A percentile compares a stretch with the other conserved stretches of the same genome.
phyloP scores from a whole-genome alignment of 1,139 yeast species.

The Eremothecium sinecaudum region DNA sequence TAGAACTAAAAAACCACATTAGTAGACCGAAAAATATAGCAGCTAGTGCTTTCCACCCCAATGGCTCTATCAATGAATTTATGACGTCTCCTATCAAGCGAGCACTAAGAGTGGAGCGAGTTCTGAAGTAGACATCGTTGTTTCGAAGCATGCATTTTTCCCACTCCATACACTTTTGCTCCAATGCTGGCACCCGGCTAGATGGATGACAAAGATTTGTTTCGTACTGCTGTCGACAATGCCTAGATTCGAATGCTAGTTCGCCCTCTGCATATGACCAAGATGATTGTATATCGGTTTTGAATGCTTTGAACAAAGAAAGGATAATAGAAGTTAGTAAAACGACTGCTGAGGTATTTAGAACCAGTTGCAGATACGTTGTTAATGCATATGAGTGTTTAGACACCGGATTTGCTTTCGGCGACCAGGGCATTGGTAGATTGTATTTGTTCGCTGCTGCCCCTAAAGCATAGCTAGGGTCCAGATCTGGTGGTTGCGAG shows the following conservation, averaged over 20 bases:
- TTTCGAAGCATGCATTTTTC: conserved; percentile 80
- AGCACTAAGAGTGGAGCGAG: conserved; percentile 54
- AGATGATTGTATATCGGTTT: conserved; percentile 62
- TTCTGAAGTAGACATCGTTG: conserved; percentile 68
- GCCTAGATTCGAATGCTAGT: conserved; percentile 54
- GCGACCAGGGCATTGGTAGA: conserved; percentile 30
- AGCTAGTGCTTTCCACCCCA: conserved; percentile 63
- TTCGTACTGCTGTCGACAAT: conserved; percentile 61
- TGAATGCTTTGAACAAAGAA: conserved; percentile 50
- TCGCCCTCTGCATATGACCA: conserved; percentile 54
- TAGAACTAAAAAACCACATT: conserved; percentile 27
- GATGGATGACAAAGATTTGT: conserved; percentile 61
- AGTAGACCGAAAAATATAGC: conserved; percentile 32
- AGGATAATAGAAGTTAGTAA: conserved; percentile 46
- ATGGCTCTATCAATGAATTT: conserved; percentile 65
- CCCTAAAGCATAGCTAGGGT: conserved; percentile 2
- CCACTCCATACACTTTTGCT: conserved; percentile 65
- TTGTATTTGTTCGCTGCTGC: conserved; percentile 7
- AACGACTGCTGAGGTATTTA: conserved; percentile 53
- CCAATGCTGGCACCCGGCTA: conserved; percentile 60
- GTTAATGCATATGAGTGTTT: conserved; percentile 61
- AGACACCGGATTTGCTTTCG: conserved; percentile 29
- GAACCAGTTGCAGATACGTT: conserved; percentile 58
- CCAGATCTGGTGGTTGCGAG: conserved; percentile 8
- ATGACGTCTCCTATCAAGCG: conserved; percentile 75